Conservation (phyloP, 306 rosid genomes). For the Astragalus membranaceus region DNA sequence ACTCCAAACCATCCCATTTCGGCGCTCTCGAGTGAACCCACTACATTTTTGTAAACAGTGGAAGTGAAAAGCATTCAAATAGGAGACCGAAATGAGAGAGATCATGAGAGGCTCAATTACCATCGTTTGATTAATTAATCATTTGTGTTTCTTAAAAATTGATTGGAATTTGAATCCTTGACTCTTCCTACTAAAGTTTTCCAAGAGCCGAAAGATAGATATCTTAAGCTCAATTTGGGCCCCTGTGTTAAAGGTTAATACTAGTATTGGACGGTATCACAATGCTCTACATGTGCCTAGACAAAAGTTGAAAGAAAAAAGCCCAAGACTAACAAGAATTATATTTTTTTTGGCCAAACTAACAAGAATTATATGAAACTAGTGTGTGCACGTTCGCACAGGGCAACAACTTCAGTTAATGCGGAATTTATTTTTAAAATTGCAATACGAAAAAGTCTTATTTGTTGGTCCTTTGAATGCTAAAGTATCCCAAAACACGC, state of each 20-base stretch:
- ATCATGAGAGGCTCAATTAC: constrained; percentile 20
- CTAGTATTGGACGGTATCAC: constrained; percentile 21
- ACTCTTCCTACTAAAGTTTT: constrained; percentile 64
- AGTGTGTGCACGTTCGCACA: too few species aligned
- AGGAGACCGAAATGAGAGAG: constrained; percentile 9
- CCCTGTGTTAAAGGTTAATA: constrained; percentile 27
- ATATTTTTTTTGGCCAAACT: too few species aligned
- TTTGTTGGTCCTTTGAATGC: too few species aligned
- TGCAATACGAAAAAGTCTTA: too few species aligned
- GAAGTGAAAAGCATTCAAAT: constrained; percentile 17
- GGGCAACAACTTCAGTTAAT: too few species aligned
- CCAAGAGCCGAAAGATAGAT: constrained; percentile 32
- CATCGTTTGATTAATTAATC: constrained; percentile 29
- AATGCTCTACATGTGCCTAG: constrained; percentile 18
- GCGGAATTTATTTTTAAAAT: too few species aligned
- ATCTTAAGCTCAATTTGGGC: constrained; percentile 25
- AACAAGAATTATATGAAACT: too few species aligned
- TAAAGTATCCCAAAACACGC: too few species aligned
- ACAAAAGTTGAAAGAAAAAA: not conserved
- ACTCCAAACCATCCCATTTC: too few species aligned
- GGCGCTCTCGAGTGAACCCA: too few species aligned
- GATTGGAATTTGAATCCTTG: constrained; percentile 46
- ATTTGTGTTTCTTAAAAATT: constrained; percentile 35
- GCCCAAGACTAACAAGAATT: too few species aligned
- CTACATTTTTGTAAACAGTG: not conserved